Evolutionary conservation across 1,139 yeast genomes (phyloP), one percentile per base, ranked within the genome.

Genomic region (Kodamaea alishanica): DNA sequence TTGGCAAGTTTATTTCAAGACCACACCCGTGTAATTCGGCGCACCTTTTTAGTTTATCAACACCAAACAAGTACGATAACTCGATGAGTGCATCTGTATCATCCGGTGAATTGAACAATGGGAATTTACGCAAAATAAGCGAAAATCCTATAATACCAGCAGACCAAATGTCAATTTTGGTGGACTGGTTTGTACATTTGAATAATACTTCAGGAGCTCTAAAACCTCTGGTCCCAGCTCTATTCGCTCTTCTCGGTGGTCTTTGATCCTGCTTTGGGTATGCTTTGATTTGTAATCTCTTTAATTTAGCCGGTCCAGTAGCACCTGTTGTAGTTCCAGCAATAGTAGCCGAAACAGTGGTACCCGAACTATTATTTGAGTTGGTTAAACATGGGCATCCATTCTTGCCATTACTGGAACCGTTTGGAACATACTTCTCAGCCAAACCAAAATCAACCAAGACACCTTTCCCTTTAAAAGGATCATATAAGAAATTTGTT

Each of bases 141-240:
- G 95, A 83, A 42, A 89, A 66, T 24, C 89, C 75, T 48, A 88
- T 84, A 4, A 89, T 87, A 2, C 97, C 97, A 0, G 90, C 95
- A 2, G 96, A 83, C 97, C 97, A 89, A 10, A 88, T 77, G 60
- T 89, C 97, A 30, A 89, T 78, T 56, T 83, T 83, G 2, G 87
- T 77, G 6, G 84, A 73, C 63, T 90, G 97, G 43, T 85, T 81
- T 1, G 87, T 79, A 60, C 97, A 89, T 58, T 88, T 88, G 61
- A 89, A 76, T 42, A 90, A 66, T 2, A 89, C 97, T 58, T 89
- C 97, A 0, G 97, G 97, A 0, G 97, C 96, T 49, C 97, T 73
- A 57, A 89, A 89, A 0, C 97, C 97, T 51, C 98, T 75, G 0
- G 99, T 94, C 2, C 99, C 99, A 1, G 98, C 98, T 52, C 99